Evolutionary conservation across 768 basidiomycete genomes (phyloP).

Genomic region (Termitomyces eurrhizus): DNA sequence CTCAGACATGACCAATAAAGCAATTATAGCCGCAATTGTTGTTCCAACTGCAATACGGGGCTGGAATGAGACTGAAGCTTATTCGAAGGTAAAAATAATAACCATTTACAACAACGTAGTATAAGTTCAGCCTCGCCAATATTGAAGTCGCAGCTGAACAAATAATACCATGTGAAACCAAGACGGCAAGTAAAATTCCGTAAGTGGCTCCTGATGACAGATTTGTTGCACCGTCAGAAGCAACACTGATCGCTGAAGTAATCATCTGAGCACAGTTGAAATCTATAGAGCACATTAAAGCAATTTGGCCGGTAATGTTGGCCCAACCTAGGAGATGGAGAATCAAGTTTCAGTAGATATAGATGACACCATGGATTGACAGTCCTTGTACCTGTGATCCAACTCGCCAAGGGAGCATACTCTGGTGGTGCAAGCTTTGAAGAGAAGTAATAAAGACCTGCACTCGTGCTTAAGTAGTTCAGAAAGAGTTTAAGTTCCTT

Average conservation of each 20-base stretch:
- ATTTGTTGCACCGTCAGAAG: slow-evolving; percentile 46
- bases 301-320: slow-evolving; percentile 62
- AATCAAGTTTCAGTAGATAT: not conserved
- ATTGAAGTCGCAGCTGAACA: slow-evolving; percentile 67
- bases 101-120: slow-evolving; percentile 67
- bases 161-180: slow-evolving; percentile 64
- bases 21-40: not conserved
- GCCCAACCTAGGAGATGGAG: slow-evolving; percentile 47
- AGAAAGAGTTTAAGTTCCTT: not conserved
- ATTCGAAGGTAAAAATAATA: slow-evolving; percentile 17
- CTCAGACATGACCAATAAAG: not conserved
- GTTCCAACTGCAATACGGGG: not conserved
- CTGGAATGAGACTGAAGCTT: not conserved
- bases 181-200: slow-evolving; percentile 60
- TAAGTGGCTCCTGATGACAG: slow-evolving; percentile 61
- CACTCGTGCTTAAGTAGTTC: slow-evolving; percentile 53
- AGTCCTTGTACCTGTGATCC: slow-evolving; percentile 44
- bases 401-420: slow-evolving; percentile 59
- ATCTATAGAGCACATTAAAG: slow-evolving; percentile 72
- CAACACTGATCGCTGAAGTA: slow-evolving; percentile 62
- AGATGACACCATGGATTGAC: not conserved
- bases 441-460: slow-evolving; percentile 76
- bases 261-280: slow-evolving; percentile 81
- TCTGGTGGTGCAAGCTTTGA: slow-evolving; percentile 65
- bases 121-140: slow-evolving; percentile 64